Percentiles rank a stretch among this genome's conserved stretches.
phyloP scores from a whole-genome alignment of 306 rosid species.

The Lathyrus oleraceus region DNA sequence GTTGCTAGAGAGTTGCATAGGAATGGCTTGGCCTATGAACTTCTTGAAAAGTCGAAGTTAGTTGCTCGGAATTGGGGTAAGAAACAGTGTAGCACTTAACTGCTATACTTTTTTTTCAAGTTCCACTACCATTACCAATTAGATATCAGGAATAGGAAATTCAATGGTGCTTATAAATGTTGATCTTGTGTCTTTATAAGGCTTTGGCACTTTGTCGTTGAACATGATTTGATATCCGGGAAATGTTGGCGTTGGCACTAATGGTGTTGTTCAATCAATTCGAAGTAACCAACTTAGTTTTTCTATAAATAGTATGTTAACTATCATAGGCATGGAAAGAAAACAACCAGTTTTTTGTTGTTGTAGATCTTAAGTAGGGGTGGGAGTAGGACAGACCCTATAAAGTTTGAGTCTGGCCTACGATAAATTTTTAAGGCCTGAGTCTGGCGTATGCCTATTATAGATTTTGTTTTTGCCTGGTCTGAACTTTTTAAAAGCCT shows the following conservation, averaged over 20 bases:
- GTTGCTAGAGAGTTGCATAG: conserved; percentile 83
- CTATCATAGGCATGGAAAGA: conserved; percentile 2
- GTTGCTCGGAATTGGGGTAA: conserved; percentile 92
- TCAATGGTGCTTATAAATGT: not conserved
- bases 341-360: too few species aligned
- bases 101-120: not conserved
- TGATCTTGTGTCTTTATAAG: conserved; percentile 1
- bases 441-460: too few species aligned
- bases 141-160: not conserved
- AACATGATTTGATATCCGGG: conserved; percentile 22
- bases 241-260: too few species aligned
- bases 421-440: too few species aligned
- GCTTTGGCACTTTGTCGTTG: not conserved
- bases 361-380: too few species aligned
- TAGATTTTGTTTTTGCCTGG: too few species aligned
- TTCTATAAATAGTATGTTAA: conserved; percentile 10
- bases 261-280: too few species aligned
- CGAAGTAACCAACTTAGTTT: not conserved
- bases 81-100: conserved; percentile 7
- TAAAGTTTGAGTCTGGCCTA: too few species aligned
- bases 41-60: conserved; percentile 71
- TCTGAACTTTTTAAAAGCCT: too few species aligned
- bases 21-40: conserved; percentile 77
- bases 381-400: too few species aligned
- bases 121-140: not conserved